phyloP scores from a whole-genome alignment of 2,329 filamentous ascomycete species.

The Colletotrichum agaves region DNA sequence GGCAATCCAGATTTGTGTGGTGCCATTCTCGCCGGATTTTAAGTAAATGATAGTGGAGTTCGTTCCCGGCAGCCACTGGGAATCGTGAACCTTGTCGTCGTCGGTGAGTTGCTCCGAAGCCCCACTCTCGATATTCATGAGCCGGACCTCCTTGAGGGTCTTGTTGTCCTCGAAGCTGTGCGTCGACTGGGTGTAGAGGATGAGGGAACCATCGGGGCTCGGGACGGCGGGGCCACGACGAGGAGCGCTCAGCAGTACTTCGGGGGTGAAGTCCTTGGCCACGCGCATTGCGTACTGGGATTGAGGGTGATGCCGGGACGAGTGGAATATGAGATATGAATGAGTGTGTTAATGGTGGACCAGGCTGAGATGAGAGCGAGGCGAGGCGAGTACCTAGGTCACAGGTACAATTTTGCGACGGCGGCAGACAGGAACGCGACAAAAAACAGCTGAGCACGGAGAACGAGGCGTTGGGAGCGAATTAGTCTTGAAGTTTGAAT shows the following conservation, averaged over 20 bases:
- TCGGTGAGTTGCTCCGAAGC: constrained; percentile 42
- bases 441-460: too few species aligned
- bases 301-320: constrained; percentile 9
- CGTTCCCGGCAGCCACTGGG: constrained; percentile 49
- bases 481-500: too few species aligned
- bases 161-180: constrained; percentile 49
- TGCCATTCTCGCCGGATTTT: constrained; percentile 43
- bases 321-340: constrained; percentile 10
- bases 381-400: too few species aligned
- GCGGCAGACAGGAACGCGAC: too few species aligned
- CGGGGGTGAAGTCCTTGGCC: constrained; percentile 44
- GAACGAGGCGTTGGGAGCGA: too few species aligned
- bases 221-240: constrained; percentile 50
- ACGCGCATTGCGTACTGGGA: constrained; percentile 37
- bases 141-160: constrained; percentile 46
- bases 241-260: constrained; percentile 46
- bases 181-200: constrained; percentile 53
- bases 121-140: constrained; percentile 48
- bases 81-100: constrained; percentile 46
- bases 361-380: too few species aligned
- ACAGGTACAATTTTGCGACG: too few species aligned
- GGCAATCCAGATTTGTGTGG: constrained; percentile 46
- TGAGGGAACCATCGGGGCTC: constrained; percentile 52
- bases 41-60: constrained; percentile 48
- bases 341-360: not conserved